These are phyloP conservation scores for Yamadazyma mexicana DNA, from an alignment of 1,139 yeast genomes.

Conservation along the genomic window DNA sequence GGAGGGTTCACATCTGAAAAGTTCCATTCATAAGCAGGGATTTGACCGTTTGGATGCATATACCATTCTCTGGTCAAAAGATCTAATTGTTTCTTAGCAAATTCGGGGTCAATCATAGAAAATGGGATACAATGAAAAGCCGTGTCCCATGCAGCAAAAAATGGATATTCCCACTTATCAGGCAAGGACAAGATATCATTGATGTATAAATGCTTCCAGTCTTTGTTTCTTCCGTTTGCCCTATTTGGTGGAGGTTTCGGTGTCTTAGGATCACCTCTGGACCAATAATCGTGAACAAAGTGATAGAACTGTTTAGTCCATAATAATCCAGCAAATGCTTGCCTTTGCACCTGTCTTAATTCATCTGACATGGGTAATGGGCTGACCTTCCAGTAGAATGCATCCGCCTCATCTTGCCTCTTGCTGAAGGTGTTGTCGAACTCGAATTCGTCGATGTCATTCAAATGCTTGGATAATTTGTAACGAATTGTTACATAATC, in stretches of 20 bases:
- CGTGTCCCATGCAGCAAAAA: slow-evolving; percentile 97
- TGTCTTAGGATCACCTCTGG: slow-evolving; percentile 79
- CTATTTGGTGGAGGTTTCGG: slow-evolving; percentile 77
- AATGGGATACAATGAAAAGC: slow-evolving; percentile 95
- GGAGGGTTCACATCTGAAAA: slow-evolving; percentile 96
- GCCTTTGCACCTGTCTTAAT: slow-evolving; percentile 83
- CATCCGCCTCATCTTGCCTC: slow-evolving; percentile 89
- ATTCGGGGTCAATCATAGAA: slow-evolving; percentile 93
- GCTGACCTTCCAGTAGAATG: slow-evolving; percentile 86
- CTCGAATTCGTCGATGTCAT: slow-evolving; percentile 72
- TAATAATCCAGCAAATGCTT: slow-evolving; percentile 89
- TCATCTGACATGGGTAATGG: slow-evolving; percentile 87
- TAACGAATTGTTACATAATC: slow-evolving; percentile 89
- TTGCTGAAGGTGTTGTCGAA: slow-evolving; percentile 73
- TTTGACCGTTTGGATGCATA: slow-evolving; percentile 98
- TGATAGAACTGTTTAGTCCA: slow-evolving; percentile 96
- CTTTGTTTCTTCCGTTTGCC: slow-evolving; percentile 80
- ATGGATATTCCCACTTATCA: slow-evolving; percentile 96
- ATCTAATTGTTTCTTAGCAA: slow-evolving; percentile 88
- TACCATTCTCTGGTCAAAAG: slow-evolving; percentile 93
- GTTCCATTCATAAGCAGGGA: slow-evolving; percentile 98
- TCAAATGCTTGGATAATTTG: slow-evolving; percentile 53
- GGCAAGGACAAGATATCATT: slow-evolving; percentile 91
- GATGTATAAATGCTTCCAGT: slow-evolving; percentile 88
- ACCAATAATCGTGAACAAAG: slow-evolving; percentile 87